Conservation (phyloP, 1,284 basidiomycete genomes). For the Exobasidium cylindrosporum region DNA sequence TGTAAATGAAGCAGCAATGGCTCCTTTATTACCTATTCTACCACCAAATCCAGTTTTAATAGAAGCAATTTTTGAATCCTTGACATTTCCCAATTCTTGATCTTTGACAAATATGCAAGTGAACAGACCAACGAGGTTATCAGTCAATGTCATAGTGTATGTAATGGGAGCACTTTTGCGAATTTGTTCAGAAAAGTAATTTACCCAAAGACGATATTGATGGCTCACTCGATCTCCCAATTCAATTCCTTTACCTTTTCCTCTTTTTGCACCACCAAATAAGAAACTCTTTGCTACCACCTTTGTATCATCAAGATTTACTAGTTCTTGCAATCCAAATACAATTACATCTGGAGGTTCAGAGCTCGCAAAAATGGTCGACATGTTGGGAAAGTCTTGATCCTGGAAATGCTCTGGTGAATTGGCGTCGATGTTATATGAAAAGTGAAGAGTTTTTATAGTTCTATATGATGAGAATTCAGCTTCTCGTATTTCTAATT, state of each 20-base stretch:
- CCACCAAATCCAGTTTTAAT: conserved; percentile 90
- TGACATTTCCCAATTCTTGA: conserved; percentile 60
- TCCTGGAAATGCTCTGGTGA: conserved; percentile 69
- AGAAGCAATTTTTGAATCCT: conserved; percentile 71
- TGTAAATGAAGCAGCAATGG: conserved; percentile 82
- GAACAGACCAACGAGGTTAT: conserved; percentile 87
- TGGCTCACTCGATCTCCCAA: conserved; percentile 28
- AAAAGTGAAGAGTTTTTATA: conserved; percentile 75
- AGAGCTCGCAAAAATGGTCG: not conserved
- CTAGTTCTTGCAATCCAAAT: conserved; percentile 92
- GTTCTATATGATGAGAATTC: conserved; percentile 77
- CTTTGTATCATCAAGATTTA: conserved; percentile 86
- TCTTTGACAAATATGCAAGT: conserved; percentile 79
- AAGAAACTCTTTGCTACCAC: conserved; percentile 66
- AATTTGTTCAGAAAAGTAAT: conserved; percentile 29
- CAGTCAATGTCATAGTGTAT: conserved; percentile 77
- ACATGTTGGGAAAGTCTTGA: conserved; percentile 9
- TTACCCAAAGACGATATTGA: conserved; percentile 38
- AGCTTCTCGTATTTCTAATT: conserved; percentile 70
- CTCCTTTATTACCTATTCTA: conserved; percentile 95
- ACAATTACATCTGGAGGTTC: conserved; percentile 79
- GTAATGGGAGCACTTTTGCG: conserved; percentile 10
- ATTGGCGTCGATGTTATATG: conserved; percentile 90
- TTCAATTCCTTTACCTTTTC: conserved; percentile 28
- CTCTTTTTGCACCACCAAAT: conserved; percentile 35